Evolutionary conservation across 2,329 filamentous ascomycete species (phyloP).

Genomic region (Eutypella sp.): DNA sequence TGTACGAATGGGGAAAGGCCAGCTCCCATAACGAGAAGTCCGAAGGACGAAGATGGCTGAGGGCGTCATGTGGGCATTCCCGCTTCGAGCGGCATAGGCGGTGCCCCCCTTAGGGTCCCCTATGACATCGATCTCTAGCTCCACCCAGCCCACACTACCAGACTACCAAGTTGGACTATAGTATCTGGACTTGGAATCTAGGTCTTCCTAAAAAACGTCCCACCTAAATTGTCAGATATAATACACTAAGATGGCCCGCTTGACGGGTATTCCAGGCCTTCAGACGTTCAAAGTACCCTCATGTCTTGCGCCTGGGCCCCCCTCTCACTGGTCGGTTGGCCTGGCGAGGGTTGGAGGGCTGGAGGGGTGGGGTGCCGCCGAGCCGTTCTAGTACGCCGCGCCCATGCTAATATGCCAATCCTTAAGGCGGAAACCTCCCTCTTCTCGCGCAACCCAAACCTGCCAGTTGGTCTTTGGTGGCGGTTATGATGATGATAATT

Average conservation of each 20-base stretch:
- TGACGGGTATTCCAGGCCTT: neutral
- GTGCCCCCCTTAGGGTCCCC: no score
- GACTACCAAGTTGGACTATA: no score
- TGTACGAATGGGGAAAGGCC: slow-evolving; percentile 6
- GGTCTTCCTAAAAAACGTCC: no score
- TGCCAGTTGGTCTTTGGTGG: no score
- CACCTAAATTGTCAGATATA: neutral
- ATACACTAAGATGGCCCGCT: neutral
- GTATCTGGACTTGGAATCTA: no score
- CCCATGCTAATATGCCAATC: neutral
- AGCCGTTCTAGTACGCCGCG: neutral
- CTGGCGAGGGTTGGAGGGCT: neutral
- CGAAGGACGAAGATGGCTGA: neutral
- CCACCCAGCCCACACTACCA: neutral
- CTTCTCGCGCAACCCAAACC: neutral
- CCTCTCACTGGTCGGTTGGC: neutral
- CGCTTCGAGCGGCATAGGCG: neutral
- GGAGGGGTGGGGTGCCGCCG: neutral
- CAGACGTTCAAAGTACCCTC: neutral
- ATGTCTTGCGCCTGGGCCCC: neutral
- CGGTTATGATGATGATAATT: no score
- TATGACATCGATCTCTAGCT: neutral
- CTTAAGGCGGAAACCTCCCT: neutral
- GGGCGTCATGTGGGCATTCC: neutral
- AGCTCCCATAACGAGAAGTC: neutral